phyloP scores from a whole-genome alignment of 768 basidiomycete species.

The Lentinula sp. region DNA sequence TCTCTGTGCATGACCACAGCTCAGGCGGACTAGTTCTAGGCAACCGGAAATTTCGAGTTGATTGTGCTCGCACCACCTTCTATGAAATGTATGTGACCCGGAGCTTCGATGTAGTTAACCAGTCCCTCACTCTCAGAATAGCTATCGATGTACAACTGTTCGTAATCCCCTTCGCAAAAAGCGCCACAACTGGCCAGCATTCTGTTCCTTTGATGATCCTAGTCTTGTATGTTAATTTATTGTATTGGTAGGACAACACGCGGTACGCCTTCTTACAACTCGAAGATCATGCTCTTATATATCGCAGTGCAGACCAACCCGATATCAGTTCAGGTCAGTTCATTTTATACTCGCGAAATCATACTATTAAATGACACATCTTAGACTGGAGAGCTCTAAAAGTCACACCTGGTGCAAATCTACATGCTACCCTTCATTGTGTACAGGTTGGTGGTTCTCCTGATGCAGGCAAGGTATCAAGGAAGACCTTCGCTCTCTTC shows the following conservation, averaged over 20 bases:
- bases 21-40: conserved; percentile 70
- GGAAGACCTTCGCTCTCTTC: conserved; percentile 88
- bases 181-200: conserved; percentile 86
- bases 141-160: conserved; percentile 71
- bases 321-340: conserved; percentile 90
- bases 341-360: too few relatives aligned
- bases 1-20: not conserved
- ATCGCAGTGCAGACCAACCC: conserved; percentile 94
- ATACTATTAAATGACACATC: too few relatives aligned
- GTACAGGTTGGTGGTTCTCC: conserved; percentile 64
- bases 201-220: conserved; percentile 64
- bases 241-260: conserved; percentile 72
- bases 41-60: conserved; percentile 86
- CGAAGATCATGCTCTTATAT: conserved; percentile 90
- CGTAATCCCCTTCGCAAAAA: conserved; percentile 89
- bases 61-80: conserved; percentile 60
- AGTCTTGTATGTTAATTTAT: not conserved
- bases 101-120: not conserved
- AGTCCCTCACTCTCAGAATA: conserved; percentile 16
- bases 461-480: conserved; percentile 44
- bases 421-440: conserved; percentile 93
- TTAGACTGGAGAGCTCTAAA: conserved; percentile 92
- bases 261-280: conserved; percentile 93
- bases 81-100: conserved; percentile 37
- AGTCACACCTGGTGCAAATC: conserved; percentile 71